Evolutionary conservation across 345 rosid species (phyloP), one percentile per base, ranked within the genome.

Genomic region (Salix viminalis): DNA sequence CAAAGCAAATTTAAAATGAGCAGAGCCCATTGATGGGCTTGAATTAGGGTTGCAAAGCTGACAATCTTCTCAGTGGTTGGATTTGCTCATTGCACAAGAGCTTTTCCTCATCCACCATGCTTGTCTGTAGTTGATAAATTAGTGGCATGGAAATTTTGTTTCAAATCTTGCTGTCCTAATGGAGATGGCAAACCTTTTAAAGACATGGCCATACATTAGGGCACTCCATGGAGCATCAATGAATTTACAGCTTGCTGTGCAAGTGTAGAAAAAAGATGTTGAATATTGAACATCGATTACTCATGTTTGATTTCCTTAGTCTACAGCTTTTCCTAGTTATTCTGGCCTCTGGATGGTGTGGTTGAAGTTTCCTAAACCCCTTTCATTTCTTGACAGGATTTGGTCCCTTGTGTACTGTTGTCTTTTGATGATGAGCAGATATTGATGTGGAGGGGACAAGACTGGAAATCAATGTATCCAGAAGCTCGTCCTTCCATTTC

Each of bases 381-480:
- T 75, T 28, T 39, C 56, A 37, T 72, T 56, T 65, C 13, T 70
- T 70, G 16, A 8, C 87, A 95, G 99, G 97, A 91, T 58, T 83
- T 95, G 80, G 97, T 91, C 77, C 99, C 98, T 28, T 94, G 97
- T 11, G 90, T 92, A 80, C 91, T 94, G 75, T 80, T 94, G 80
- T 91, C 97, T 70, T 94, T 92, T 71, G 98, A 91, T 24, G 91
- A 94, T 69, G 97, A 90, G 84, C 98, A 92, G 76, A 88, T 94
- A 81, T 76, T 94, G 86, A 86, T 91, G 88, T 94, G 97, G 97
- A 88, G 99, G 83, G 99, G 97, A 76, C 84, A 60, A 61, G 87
- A 91, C 14, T 94, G 97, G 97, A 91, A 88, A 81, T 84, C 97
- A 7, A 88, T 80, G 87, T 92, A 89, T 79, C 75, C 84, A 62